Evolutionary conservation across 495 filamentous ascomycete genomes (phyloP).

Genomic region (Diplogelasinospora grovesii): DNA sequence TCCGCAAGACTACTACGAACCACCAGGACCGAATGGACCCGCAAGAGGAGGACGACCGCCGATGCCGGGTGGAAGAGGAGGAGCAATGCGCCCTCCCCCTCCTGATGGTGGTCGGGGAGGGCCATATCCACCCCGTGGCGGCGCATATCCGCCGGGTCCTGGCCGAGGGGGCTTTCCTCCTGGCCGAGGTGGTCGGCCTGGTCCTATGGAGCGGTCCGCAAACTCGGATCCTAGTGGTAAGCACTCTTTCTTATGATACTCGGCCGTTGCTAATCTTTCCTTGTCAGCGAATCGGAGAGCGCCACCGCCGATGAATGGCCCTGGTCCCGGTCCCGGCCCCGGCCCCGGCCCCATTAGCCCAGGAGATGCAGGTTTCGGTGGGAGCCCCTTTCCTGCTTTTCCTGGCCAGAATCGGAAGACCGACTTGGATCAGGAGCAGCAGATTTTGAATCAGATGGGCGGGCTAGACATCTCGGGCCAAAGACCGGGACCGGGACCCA

Average conservation of each 20-base stretch:
- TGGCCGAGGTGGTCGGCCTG: conserved; percentile 32
- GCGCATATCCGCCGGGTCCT: conserved; percentile 18
- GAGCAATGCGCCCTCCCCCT: conserved; percentile 35
- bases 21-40: conserved; percentile 24
- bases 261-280: conserved; percentile 5
- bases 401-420: conserved; percentile 45
- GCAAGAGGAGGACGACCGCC: conserved; percentile 32
- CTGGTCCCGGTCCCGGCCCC: conserved; percentile 11
- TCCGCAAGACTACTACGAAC: conserved; percentile 46
- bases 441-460: conserved; percentile 50
- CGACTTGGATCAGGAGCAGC: conserved; percentile 36
- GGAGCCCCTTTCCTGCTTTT: conserved; percentile 64
- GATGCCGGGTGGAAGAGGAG: conserved; percentile 35
- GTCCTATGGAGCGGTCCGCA: conserved; percentile 26
- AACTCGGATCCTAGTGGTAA: conserved; percentile 25
- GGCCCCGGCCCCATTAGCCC: conserved; percentile 25
- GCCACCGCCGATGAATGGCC: conserved; percentile 24
- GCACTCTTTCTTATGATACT: too few relatives aligned
- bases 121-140: conserved; percentile 24
- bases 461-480: conserved; percentile 49
- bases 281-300: conserved; percentile 26
- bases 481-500: conserved; percentile 29
- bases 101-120: conserved; percentile 30
- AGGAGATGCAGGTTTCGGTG: conserved; percentile 45
- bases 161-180: conserved; percentile 33